These are phyloP conservation scores for Fusarium sp. DNA, from an alignment of 2,329 filamentous ascomycete genomes.

Conservation along the genomic window DNA sequence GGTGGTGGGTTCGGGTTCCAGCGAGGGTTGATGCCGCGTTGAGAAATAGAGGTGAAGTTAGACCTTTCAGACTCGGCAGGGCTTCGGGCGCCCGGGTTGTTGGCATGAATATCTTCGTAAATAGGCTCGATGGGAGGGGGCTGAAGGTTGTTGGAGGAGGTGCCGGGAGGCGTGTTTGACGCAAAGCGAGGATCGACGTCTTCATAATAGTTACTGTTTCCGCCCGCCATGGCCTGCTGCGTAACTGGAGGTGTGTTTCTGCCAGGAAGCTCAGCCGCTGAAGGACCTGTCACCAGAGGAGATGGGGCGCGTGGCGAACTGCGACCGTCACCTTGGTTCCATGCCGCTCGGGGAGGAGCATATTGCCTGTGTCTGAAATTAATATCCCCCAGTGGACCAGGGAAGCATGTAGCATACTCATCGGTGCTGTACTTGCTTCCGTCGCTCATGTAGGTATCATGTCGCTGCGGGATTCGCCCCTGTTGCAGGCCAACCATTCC, in stretches of 20 bases:
- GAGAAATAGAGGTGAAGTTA: slow-evolving; percentile 90
- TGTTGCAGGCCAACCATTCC: slow-evolving; percentile 81
- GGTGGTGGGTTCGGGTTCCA: slow-evolving; percentile 75
- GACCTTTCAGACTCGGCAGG: slow-evolving; percentile 83
- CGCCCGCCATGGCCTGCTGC: slow-evolving; percentile 44
- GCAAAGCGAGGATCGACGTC: slow-evolving; percentile 92
- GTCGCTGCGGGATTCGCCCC: slow-evolving; percentile 53
- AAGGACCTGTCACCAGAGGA: slow-evolving; percentile 54
- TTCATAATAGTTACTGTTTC: slow-evolving; percentile 79
- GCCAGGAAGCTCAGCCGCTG: slow-evolving; percentile 52
- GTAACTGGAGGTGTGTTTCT: slow-evolving; percentile 50
- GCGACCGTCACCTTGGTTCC: slow-evolving; percentile 62
- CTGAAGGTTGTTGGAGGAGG: slow-evolving; percentile 40
- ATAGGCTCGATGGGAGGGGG: slow-evolving; percentile 54
- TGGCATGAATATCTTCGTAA: slow-evolving; percentile 72
- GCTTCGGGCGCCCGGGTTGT: slow-evolving; percentile 69
- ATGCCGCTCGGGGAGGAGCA: slow-evolving; percentile 66
- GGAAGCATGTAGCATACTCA: slow-evolving; percentile 64
- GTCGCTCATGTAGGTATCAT: slow-evolving; percentile 70
- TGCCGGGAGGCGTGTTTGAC: slow-evolving; percentile 49
- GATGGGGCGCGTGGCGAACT: slow-evolving; percentile 61
- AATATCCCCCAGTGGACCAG: neutral
- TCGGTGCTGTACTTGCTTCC: slow-evolving; percentile 79
- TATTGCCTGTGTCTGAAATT: slow-evolving; percentile 56
- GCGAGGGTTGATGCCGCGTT: slow-evolving; percentile 87